Percentiles rank a stretch among this genome's conserved stretches.
Conservation (phyloP, 2,329 filamentous ascomycete genomes). For the Fusarium penzigii region DNA sequence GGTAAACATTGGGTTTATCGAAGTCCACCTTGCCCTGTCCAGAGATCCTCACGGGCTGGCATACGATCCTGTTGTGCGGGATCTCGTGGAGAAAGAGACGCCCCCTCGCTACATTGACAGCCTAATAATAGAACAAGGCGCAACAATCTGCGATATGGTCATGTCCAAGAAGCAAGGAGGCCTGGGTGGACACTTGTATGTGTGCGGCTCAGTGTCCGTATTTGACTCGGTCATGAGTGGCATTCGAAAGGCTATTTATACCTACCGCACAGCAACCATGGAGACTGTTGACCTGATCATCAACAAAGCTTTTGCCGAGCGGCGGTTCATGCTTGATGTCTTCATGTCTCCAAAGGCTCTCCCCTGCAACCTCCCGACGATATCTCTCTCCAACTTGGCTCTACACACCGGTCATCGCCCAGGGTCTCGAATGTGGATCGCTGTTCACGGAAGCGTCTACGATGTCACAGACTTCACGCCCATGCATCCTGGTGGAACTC, state of each 20-base stretch:
- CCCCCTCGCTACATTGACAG: constrained; percentile 54
- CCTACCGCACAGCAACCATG: constrained; percentile 52
- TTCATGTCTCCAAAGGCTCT: constrained; percentile 58
- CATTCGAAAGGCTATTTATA: constrained; percentile 57
- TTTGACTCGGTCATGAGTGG: constrained; percentile 56
- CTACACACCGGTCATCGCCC: constrained; percentile 52
- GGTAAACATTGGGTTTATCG: constrained; percentile 49
- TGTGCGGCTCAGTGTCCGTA: constrained; percentile 32
- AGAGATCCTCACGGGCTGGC: constrained; percentile 49
- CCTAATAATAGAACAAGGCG: constrained; percentile 52
- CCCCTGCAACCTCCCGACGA: constrained; percentile 50
- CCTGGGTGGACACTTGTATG: constrained; percentile 40
- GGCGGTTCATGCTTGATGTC: constrained; percentile 57
- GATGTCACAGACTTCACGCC: constrained; percentile 54
- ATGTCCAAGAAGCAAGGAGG: constrained; percentile 59
- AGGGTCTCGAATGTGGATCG: constrained; percentile 50
- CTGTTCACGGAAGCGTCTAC: constrained; percentile 54
- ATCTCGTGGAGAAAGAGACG: constrained; percentile 51
- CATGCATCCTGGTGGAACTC: constrained; percentile 54
- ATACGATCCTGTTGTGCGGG: constrained; percentile 42
- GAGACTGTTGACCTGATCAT: constrained; percentile 52
- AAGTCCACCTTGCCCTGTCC: constrained; percentile 55
- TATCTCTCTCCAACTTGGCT: constrained; percentile 51
- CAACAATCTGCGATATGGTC: constrained; percentile 52
- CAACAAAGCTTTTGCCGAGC: constrained; percentile 54